phyloP scores from a whole-genome alignment of 495 filamentous ascomycete species.

The Penicillium coprophilum region DNA sequence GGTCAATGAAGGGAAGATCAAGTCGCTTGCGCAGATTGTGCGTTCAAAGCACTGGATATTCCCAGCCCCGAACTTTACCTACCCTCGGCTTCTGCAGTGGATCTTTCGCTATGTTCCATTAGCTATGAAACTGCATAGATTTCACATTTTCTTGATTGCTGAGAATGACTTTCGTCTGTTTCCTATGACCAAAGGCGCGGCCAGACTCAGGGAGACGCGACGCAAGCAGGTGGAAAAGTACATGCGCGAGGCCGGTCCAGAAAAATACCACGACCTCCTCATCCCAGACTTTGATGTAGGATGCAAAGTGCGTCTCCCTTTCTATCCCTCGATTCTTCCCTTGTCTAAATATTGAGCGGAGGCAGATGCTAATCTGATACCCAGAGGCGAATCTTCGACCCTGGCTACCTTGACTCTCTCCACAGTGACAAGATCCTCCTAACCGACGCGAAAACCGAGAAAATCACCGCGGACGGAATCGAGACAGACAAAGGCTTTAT shows the following conservation, averaged over 20 bases:
- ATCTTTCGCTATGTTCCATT: slow-evolving; percentile 30
- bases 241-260: slow-evolving; percentile 46
- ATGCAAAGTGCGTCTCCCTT: slow-evolving; percentile 43
- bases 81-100: slow-evolving; percentile 22
- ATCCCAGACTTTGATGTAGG: slow-evolving; percentile 54
- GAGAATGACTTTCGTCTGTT: slow-evolving; percentile 43
- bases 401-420: slow-evolving; percentile 23
- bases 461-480: slow-evolving; percentile 25
- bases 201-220: slow-evolving; percentile 30
- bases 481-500: slow-evolving; percentile 31
- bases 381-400: slow-evolving; percentile 43
- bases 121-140: slow-evolving; percentile 24
- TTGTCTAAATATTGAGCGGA: too few species aligned
- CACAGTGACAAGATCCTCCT: slow-evolving; percentile 39
- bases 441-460: slow-evolving; percentile 29
- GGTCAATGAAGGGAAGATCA: slow-evolving; percentile 29
- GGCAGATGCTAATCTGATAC: too few species aligned
- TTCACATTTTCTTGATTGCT: slow-evolving; percentile 25
- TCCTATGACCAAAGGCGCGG: slow-evolving; percentile 25
- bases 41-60: slow-evolving; percentile 33
- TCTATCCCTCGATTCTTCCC: too few species aligned
- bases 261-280: slow-evolving; percentile 55
- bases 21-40: slow-evolving; percentile 29
- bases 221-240: slow-evolving; percentile 36
- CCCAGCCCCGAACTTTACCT: slow-evolving; percentile 18